These are phyloP conservation scores for Pseudogymnoascus verrucosus DNA, from an alignment of 2,329 filamentous ascomycete species.

Conservation along the genomic window DNA sequence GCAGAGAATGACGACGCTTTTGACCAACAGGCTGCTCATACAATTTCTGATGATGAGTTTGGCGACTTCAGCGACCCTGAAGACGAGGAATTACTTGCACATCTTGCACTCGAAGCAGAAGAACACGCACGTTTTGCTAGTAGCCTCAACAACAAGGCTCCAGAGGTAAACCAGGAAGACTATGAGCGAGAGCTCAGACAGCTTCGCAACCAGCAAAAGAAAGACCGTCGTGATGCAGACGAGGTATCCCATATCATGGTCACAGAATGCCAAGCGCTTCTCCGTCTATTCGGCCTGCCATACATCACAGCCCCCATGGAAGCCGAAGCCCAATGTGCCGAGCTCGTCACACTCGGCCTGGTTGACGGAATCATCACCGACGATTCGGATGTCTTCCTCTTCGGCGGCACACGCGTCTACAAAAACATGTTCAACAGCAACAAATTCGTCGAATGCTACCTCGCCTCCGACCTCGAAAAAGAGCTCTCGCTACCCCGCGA, in stretches of 20 bases:
- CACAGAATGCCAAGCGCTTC: slow-evolving; percentile 83
- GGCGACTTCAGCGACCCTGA: slow-evolving; percentile 77
- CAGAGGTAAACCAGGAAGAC: slow-evolving; percentile 61
- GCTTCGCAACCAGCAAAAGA: slow-evolving; percentile 88
- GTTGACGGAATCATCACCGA: slow-evolving; percentile 98
- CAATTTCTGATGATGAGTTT: slow-evolving; percentile 30
- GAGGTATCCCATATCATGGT: slow-evolving; percentile 97
- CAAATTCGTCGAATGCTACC: slow-evolving; percentile 96
- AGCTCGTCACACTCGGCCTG: slow-evolving; percentile 75
- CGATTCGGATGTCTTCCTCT: slow-evolving; percentile 92
- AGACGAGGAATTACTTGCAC: slow-evolving; percentile 79
- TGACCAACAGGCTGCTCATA: slow-evolving; percentile 17
- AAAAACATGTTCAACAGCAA: slow-evolving; percentile 99
- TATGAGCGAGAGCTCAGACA: slow-evolving; percentile 85
- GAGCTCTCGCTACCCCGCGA: slow-evolving; percentile 82
- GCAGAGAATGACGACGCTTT: slow-evolving; percentile 16
- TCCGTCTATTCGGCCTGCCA: slow-evolving; percentile 84
- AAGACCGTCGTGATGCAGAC: slow-evolving; percentile 89
- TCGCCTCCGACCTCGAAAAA: slow-evolving; percentile 72
- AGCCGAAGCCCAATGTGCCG: slow-evolving; percentile 94
- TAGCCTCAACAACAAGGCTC: slow-evolving; percentile 69
- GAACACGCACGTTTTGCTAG: slow-evolving; percentile 91
- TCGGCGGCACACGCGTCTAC: slow-evolving; percentile 92
- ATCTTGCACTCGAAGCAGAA: slow-evolving; percentile 82
- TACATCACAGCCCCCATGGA: slow-evolving; percentile 99